Evolutionary conservation across 306 rosid genomes (phyloP), one percentile per base, ranked within the genome.

Genomic region (Bauhinia variegata): DNA sequence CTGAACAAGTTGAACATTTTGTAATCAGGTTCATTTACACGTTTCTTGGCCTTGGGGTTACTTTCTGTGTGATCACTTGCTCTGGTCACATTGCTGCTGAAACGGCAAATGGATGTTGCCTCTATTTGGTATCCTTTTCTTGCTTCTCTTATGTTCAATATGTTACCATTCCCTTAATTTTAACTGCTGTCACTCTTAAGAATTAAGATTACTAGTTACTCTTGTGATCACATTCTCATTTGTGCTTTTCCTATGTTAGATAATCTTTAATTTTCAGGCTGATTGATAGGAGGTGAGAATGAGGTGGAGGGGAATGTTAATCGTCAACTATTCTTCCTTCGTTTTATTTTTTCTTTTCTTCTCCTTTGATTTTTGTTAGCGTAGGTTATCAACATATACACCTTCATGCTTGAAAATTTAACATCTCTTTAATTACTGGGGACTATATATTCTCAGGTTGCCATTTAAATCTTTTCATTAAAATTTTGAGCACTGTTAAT

Each of bases 41-140:
- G 4, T 78, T 80, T 74, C 86, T 88, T 70, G 91, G 91, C 70
- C 80, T 87, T 23, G 96, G 97, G 71, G 58, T 80, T 64, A 16
- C 54, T 53, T 74, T 89, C 58, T 83, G 88, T 66, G 86, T 79
- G 65, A 82, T 85, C 83, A 89, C 96, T 36, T 85, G 86, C 86
- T 57, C 82, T 23, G 95, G 96, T 62, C 96, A 91, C 67, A 23
- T 89, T 65, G 95, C 96, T 64, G 89, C 97, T 44, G 96, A 78
- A 70, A 85, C 89, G 60, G 86, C 85, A 9, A 89, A 83, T 75
- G 86, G 92, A 8, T 91, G 92, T 75, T 89, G 88, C 87, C 86
- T 91, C 63, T 87, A 85, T 80, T 57, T 89, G 84, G 95, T 89
- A 91, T 85, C 85, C 87, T 76, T 75, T 76, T 80, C 63, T 64